Base-by-base conservation (phyloP, 371 early-diverging fungal genomes). In the Rhizopus delemar region DNA sequence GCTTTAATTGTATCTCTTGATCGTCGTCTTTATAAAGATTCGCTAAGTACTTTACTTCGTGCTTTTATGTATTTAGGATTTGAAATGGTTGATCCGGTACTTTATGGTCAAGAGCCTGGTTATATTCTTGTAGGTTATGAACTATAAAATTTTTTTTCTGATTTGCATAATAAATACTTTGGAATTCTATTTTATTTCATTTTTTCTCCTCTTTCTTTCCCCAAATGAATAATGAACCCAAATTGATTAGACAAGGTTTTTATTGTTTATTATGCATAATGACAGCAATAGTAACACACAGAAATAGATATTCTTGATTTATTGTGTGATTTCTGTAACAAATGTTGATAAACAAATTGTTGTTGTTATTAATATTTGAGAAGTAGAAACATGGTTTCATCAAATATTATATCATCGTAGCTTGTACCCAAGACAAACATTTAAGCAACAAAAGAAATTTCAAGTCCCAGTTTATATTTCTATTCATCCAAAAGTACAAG, bases 41-140 rank as follows among this genome's bases (percentile, higher is more conserved):
- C 56, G n/a, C 51, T 71, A 48, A 64, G 60, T 51, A 70, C 64
- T 2, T 31, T 77, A 6, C 48, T 78, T 9, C 81, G 82, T 52
- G 87, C 85, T 29, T 85, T 85, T 48, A 70, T 85, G 82, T 84
- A 86, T 69, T 70, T 84, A 48, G 87, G 87, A 12, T 86, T 86
- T 60, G 79, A 83, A 56, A 67, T 85, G 65, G 72, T 85, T 11
- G 63, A 80, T 51, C 85, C 83, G 31, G 54, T 69, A 28, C 60
- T 78, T 36, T 85, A 84, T 65, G 71, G 76, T 41, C 85, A 82
- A 60, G 78, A 70, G 49, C 59, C 76, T 12, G 68, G 69, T 9
- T 82, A 70, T 56, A 62, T 82, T n/a, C 63, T 86, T 34, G 69
- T 85, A 28, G 86, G 86, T 12, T 84, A 85, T 56, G 75, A 78